Percentiles rank a stretch among this genome's conserved stretches.
These are phyloP conservation scores for Xylaria polymorpha DNA, from an alignment of 2,329 filamentous ascomycete genomes.

Conservation along the genomic window DNA sequence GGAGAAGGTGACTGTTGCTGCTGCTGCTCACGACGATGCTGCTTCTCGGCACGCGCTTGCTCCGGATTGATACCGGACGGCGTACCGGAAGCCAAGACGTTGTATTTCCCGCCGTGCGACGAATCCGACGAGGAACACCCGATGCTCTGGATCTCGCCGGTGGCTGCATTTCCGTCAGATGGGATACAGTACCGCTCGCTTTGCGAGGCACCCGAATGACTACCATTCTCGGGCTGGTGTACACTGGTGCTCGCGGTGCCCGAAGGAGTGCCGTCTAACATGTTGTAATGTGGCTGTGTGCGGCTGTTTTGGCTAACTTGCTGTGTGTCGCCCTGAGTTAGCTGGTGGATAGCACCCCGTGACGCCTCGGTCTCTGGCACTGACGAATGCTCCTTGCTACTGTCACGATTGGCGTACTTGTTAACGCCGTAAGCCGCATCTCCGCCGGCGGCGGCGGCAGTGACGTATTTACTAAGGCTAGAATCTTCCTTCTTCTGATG, in stretches of 20 bases:
- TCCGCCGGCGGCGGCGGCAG: slow-evolving; percentile 21
- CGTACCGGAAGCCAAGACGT: slow-evolving; percentile 42
- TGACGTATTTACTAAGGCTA: slow-evolving; percentile 22
- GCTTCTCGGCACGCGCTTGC: neutral
- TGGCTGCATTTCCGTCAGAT: neutral
- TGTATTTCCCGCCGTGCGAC: slow-evolving; percentile 38
- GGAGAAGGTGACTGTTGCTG: neutral
- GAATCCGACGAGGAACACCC: slow-evolving; percentile 23
- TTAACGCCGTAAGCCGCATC: neutral
- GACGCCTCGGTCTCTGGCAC: neutral
- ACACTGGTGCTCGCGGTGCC: neutral
- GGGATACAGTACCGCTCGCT: neutral
- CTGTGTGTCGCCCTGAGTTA: neutral
- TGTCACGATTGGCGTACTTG: neutral
- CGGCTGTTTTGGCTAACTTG: neutral
- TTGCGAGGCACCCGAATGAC: neutral
- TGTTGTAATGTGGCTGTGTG: neutral
- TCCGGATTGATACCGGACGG: slow-evolving; percentile 43
- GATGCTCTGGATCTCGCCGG: neutral
- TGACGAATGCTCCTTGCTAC: neutral
- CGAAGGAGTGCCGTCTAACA: neutral
- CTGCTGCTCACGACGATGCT: neutral
- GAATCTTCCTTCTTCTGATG: slow-evolving; percentile 1
- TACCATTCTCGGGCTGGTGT: neutral
- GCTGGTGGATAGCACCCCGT: neutral